Percentiles rank a stretch among this genome's conserved stretches.
These are phyloP conservation scores for Cylindrodendrum hubeiense DNA, from an alignment of 2,329 filamentous ascomycete species.

Conservation along the genomic window DNA sequence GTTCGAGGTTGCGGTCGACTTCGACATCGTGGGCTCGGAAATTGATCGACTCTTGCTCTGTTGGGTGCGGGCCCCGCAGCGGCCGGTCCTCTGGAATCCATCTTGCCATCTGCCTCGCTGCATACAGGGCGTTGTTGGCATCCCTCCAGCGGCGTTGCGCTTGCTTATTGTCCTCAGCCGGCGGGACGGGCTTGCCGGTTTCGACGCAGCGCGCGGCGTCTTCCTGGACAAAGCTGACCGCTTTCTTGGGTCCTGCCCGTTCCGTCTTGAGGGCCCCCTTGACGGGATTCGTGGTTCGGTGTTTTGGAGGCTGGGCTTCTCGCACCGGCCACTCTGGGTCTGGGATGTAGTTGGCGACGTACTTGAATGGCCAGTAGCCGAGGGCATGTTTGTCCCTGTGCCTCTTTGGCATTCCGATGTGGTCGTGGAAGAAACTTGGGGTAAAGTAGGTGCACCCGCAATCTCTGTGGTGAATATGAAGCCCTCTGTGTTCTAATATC, in stretches of 20 bases:
- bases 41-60: neutral
- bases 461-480: neutral
- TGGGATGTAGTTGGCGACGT: neutral
- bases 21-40: neutral
- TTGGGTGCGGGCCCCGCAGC: neutral
- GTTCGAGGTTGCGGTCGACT: neutral
- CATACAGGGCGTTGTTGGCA: neutral
- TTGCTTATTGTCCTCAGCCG: neutral
- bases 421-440: neutral
- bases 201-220: neutral
- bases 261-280: neutral
- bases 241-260: neutral
- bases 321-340: neutral
- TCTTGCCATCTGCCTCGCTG: no score
- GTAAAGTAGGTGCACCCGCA: neutral
- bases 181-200: neutral
- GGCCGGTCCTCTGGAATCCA: neutral
- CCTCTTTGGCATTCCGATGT: neutral
- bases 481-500: no score
- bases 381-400: neutral
- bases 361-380: neutral
- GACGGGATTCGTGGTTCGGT: neutral
- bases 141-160: neutral
- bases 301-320: neutral
- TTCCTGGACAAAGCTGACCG: neutral